A percentile compares a stretch with the other conserved stretches of the same genome.
These are phyloP conservation scores for Mycena rebaudengoi DNA, from an alignment of 768 basidiomycete genomes.

Conservation along the genomic window DNA sequence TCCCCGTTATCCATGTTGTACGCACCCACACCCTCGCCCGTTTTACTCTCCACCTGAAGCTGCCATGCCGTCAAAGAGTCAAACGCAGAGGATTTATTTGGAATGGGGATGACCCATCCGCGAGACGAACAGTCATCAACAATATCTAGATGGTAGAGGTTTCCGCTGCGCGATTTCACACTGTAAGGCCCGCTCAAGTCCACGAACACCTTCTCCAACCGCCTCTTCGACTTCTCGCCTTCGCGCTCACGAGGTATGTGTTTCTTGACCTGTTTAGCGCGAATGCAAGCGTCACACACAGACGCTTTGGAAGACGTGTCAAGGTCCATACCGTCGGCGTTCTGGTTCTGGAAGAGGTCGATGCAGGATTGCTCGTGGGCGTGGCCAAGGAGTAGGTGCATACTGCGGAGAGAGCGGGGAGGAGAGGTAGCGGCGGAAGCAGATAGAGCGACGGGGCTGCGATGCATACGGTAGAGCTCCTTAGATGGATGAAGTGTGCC, in stretches of 20 bases:
- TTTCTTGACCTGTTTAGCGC: slow-evolving; percentile 45
- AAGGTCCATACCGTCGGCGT: too few relatives aligned
- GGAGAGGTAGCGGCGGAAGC: neutral
- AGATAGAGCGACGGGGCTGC: neutral
- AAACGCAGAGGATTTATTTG: slow-evolving; percentile 35
- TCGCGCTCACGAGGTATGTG: slow-evolving; percentile 38
- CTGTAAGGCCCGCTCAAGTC: slow-evolving; percentile 35
- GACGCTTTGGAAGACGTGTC: too few relatives aligned
- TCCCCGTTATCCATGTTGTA: slow-evolving; percentile 35
- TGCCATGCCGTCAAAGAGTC: slow-evolving; percentile 38
- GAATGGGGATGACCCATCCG: slow-evolving; percentile 44
- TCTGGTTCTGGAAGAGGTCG: too few relatives aligned
- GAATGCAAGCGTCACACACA: too few relatives aligned
- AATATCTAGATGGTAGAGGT: slow-evolving; percentile 42
- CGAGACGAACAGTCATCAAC: slow-evolving; percentile 42
- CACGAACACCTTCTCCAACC: slow-evolving; percentile 39
- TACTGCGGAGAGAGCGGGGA: neutral
- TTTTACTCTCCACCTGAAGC: slow-evolving; percentile 30
- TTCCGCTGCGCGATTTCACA: slow-evolving; percentile 32
- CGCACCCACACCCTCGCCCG: slow-evolving; percentile 21
- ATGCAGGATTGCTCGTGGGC: neutral
- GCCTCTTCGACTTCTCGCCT: slow-evolving; percentile 33
- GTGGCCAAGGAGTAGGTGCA: neutral
- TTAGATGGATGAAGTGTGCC: neutral
- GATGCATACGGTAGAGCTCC: neutral